Base-by-base conservation (phyloP, 768 basidiomycete genomes). In the Vishniacozyma victoriae region DNA sequence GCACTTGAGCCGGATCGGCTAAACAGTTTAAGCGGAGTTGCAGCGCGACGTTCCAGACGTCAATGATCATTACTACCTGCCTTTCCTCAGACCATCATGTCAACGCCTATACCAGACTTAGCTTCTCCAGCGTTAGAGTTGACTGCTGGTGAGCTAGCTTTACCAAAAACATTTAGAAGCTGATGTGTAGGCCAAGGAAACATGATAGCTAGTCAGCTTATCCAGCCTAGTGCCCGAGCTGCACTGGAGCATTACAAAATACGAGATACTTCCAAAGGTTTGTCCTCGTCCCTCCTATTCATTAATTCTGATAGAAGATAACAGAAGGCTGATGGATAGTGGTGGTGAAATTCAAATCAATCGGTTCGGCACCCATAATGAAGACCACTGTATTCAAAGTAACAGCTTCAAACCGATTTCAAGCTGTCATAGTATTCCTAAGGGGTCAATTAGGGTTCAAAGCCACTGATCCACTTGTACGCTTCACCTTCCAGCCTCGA, bases 371-470 rank as follows among this genome's bases (percentile, higher is more conserved):
- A 1, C 93, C 93, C 0, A 91, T 99, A 63, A 95, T 99, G 92
- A 92, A 86, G 75, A 88, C 93, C 74, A 96, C 93, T 75, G 87
- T 92, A 61, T 96, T 90, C 81, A 93, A 92, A 77, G 92, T 96
- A 64, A 90, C 91, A 0, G 86, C 91, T 12, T 83, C 85, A 33
- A 91, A 95, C 70, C 79, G 86, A 45, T 99, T 96, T 62, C 90
- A 95, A 70, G 87, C 89, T 6, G 92, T 97, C 46, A 90, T 93
- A 35, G 84, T 87, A 64, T 95, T 97, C 71, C 68, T 97, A 72
- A 75, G 92, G 55, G 87, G 82, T 64, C 90, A 96, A 68, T 72
- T 96, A 31, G 83, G 83, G 1, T 89, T 87, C 84, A 89, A 87
- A 67, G 74, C 81, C 12, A 80, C 83, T 0, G 92, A 95, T 59